Conservation (phyloP, 2,329 filamentous ascomycete genomes). For the Allantophomopsis cytisporea region DNA sequence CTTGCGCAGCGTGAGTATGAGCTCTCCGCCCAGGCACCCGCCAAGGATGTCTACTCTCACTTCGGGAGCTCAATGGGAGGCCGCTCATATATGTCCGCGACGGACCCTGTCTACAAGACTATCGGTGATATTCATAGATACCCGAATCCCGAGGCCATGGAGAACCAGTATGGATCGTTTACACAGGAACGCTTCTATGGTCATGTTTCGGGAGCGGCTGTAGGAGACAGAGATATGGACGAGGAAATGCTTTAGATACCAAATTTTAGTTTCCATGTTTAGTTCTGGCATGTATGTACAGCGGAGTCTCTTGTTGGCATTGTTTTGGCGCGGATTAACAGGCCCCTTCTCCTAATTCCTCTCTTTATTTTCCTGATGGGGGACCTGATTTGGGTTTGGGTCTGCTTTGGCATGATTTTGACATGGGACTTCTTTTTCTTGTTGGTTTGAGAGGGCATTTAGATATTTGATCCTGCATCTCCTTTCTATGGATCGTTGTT, state of each 20-base stretch:
- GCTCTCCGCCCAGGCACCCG: slow-evolving; percentile 24
- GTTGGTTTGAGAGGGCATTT: no score
- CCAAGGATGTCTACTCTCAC: slow-evolving; percentile 28
- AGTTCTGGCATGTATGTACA: no score
- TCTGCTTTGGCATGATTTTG: no score
- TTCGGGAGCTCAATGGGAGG: slow-evolving; percentile 26
- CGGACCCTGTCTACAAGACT: slow-evolving; percentile 52
- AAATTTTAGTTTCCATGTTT: background rate
- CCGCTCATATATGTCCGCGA: slow-evolving; percentile 36
- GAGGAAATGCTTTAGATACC: slow-evolving; percentile 20
- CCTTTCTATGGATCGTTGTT: no score
- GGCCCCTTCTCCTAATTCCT: no score
- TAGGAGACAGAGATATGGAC: slow-evolving; percentile 11
- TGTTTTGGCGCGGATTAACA: no score
- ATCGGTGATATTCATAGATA: slow-evolving; percentile 11
- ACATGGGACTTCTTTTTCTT: no score
- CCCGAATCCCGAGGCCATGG: slow-evolving; percentile 15
- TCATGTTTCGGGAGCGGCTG: slow-evolving; percentile 6
- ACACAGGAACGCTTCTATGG: slow-evolving; percentile 10
- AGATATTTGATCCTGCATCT: no score
- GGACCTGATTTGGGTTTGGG: no score
- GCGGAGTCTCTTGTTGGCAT: no score
- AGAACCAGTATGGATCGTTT: slow-evolving; percentile 16
- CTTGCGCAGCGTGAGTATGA: slow-evolving; percentile 52
- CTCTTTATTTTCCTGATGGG: no score